These are phyloP conservation scores for Ogataea ramenticola DNA, from an alignment of 805 yeast genomes.

Conservation along the genomic window DNA sequence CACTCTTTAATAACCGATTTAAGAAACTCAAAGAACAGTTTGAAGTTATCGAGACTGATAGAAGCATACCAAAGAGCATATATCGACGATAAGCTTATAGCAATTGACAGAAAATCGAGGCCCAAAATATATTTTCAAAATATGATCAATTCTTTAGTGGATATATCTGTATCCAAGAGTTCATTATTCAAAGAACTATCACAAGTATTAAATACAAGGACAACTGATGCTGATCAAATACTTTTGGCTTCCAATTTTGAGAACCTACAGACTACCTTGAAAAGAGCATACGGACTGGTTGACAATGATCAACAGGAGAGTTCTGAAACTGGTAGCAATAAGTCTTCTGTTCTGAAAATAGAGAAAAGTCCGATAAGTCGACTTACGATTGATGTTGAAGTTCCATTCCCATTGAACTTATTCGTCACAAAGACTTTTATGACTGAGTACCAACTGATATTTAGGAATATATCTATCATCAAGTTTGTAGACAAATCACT, in stretches of 20 bases:
- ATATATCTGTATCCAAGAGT: conserved; percentile 10
- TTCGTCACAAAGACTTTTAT: conserved; percentile 63
- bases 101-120: not conserved
- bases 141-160: conserved; percentile 7
- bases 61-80: conserved; percentile 17
- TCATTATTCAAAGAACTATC: conserved; percentile 26
- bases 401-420: conserved; percentile 85
- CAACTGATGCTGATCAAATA: conserved; percentile 47
- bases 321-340: too few species aligned
- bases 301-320: conserved; percentile 8
- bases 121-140: too few species aligned
- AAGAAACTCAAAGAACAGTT: conserved; percentile 24
- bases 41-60: conserved; percentile 25
- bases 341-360: conserved; percentile 21
- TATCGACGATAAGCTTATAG: not conserved
- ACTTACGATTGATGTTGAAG: conserved; percentile 45
- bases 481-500: conserved; percentile 53
- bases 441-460: conserved; percentile 72
- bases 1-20: conserved; percentile 46
- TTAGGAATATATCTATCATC: conserved; percentile 61
- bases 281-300: conserved; percentile 2
- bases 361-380: conserved; percentile 41
- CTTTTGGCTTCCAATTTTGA: conserved; percentile 37
- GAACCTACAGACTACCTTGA: conserved; percentile 22
- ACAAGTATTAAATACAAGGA: conserved; percentile 45